Evolutionary conservation across 805 yeast species (phyloP), one percentile per base, ranked within the genome.

Genomic region (Sugiyamaella marilandica): DNA sequence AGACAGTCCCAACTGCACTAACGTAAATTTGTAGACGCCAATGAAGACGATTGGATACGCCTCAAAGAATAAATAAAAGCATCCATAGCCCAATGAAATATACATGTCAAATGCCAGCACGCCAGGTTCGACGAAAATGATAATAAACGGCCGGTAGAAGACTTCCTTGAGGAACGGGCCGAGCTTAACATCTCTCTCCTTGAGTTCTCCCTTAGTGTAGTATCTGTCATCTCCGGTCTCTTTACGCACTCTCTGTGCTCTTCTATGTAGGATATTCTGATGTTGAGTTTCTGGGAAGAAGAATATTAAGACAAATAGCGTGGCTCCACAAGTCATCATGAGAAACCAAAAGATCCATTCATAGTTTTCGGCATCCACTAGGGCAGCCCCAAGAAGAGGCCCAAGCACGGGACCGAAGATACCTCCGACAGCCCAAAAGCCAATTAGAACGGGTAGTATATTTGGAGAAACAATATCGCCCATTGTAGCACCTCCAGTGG

Each of bases 261-360:
- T 77, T 34, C 63, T 56, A 24, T 66, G 70, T 35, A 83, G 68
- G 31, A 83, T 57, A 10, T 71, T 70, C 3, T 87, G 85, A 0
- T 81, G 72, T 59, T 81, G 83, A 0, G 88, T 81, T 62, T 83
- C 89, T 49, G 70, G 70, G 56, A 77, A 78, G 44, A 76, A 70
- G 3, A 78, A n/a, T 16, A 72, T 57, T 1, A 83, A 66, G 1
- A 73, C 9, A 0, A 77, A 33, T 8, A 74, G 62, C 3, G 70
- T 55, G 9, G 65, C 64, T 9, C 76, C 80, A 44, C 75, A 52
- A 31, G 53, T 49, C 35, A 75, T 73, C 52, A 72, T 57, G 61
- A 77, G 53, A 49, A 77, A 70, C 84, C 84, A 80, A 61, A 79
- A 78, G 9, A 76, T 65, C 76, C 78, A 79, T 62, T 81, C 73